phyloP scores from a whole-genome alignment of 805 yeast species.

The Brettanomyces custersianus region DNA sequence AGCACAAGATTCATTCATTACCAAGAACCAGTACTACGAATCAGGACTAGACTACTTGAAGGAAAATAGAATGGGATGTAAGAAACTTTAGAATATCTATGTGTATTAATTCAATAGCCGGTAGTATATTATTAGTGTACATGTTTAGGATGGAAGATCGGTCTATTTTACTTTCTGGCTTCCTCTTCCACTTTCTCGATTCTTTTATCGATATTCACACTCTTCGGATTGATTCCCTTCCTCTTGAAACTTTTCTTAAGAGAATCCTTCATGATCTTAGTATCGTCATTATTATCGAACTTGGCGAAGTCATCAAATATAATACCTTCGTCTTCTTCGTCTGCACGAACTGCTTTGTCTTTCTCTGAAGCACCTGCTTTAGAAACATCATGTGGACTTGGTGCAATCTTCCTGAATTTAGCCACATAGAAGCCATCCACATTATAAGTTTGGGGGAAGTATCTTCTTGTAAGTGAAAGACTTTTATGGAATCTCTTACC shows the following conservation, averaged over 20 bases:
- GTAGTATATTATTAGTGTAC: not conserved
- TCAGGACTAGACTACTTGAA: constrained; percentile 83
- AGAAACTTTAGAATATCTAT: too few species aligned
- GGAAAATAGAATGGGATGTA: constrained; percentile 67
- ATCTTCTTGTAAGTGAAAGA: constrained; percentile 79
- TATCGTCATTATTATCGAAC: constrained; percentile 72
- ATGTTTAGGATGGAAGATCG: not conserved
- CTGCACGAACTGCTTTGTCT: constrained; percentile 73
- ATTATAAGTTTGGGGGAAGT: constrained; percentile 96
- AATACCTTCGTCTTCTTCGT: constrained; percentile 67
- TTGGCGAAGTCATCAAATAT: constrained; percentile 81
- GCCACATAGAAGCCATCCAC: constrained; percentile 99
- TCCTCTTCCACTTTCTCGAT: constrained; percentile 9
- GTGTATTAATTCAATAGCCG: too few species aligned
- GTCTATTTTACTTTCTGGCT: too few species aligned
- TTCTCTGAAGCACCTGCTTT: constrained; percentile 86
- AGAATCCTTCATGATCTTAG: constrained; percentile 58
- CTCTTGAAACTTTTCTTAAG: constrained; percentile 56
- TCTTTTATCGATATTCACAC: constrained; percentile 22
- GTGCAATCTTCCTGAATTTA: constrained; percentile 82
- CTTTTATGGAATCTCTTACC: constrained; percentile 84
- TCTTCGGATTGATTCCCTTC: constrained; percentile 65
- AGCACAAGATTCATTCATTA: constrained; percentile 37
- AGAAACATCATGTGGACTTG: constrained; percentile 76
- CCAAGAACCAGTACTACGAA: constrained; percentile 74